Conservation (phyloP, 345 rosid species). For the Anacardium occidentale region DNA sequence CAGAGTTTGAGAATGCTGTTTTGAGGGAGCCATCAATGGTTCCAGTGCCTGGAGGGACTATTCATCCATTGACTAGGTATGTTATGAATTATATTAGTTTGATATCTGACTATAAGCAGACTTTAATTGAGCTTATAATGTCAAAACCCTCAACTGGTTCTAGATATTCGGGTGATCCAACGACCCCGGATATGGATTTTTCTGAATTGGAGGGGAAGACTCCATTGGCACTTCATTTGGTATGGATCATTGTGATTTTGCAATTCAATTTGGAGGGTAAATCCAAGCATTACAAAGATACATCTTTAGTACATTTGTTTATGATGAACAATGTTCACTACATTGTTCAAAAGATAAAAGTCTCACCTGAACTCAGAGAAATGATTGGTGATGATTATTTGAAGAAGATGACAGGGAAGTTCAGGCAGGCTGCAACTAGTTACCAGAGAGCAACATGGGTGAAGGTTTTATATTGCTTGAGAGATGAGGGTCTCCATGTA, state of each 20-base stretch:
- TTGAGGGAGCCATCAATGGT: slow-evolving; percentile 71
- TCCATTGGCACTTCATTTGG: slow-evolving; percentile 77
- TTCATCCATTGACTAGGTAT: slow-evolving; percentile 94
- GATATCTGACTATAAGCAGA: slow-evolving; percentile 88
- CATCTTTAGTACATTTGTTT: slow-evolving; percentile 66
- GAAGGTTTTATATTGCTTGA: slow-evolving; percentile 66
- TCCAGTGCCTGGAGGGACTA: slow-evolving; percentile 86
- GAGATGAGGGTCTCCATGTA: slow-evolving; percentile 89
- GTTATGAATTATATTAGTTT: slow-evolving; percentile 92
- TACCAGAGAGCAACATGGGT: slow-evolving; percentile 94
- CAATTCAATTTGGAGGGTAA: slow-evolving; percentile 88
- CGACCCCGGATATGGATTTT: slow-evolving; percentile 75
- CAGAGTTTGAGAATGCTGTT: slow-evolving; percentile 82
- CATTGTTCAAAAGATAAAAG: slow-evolving; percentile 80
- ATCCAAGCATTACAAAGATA: slow-evolving; percentile 76
- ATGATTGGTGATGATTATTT: slow-evolving; percentile 90
- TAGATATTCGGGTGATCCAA: slow-evolving; percentile 66
- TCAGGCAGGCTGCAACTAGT: slow-evolving; percentile 71
- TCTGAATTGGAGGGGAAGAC: slow-evolving; percentile 66
- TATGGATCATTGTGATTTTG: slow-evolving; percentile 82
- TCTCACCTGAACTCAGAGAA: slow-evolving; percentile 74
- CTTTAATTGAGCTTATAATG: slow-evolving; percentile 66
- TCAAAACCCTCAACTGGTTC: slow-evolving; percentile 76
- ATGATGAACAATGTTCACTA: slow-evolving; percentile 94
- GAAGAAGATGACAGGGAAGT: slow-evolving; percentile 66